Evolutionary conservation across 1,139 yeast species (phyloP).

Genomic region (Hansenula lynferdii): DNA sequence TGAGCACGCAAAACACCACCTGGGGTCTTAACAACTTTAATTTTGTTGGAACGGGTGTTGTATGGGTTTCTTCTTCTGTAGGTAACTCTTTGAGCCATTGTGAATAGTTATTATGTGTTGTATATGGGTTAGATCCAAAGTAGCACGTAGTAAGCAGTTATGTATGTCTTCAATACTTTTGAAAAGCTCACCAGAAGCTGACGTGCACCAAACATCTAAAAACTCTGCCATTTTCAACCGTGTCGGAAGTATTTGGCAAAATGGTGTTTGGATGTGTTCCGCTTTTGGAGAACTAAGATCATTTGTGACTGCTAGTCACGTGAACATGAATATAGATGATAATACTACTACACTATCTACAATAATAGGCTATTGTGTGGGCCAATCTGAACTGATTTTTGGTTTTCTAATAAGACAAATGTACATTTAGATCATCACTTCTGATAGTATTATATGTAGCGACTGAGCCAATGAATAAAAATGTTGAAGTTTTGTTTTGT

Average conservation of each 20-base stretch:
- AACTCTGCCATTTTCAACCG: neutral
- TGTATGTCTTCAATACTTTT: neutral
- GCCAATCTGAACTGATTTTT: too few relatives aligned
- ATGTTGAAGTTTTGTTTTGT: conserved; percentile 6
- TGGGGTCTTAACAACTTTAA: conserved; percentile 99
- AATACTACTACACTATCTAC: neutral
- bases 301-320: conserved; percentile 7
- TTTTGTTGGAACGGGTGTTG: conserved; percentile 99
- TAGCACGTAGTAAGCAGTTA: too few relatives aligned
- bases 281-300: neutral
- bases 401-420: conserved; percentile 13
- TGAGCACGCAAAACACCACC: conserved; percentile 98
- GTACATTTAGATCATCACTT: conserved; percentile 21
- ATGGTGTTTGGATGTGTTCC: neutral
- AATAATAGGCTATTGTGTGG: neutral
- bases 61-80: conserved; percentile 81
- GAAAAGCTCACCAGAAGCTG: neutral
- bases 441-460: conserved; percentile 6
- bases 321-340: neutral
- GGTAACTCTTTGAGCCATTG: conserved; percentile 78
- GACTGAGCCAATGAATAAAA: conserved; percentile 2
- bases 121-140: too few relatives aligned
- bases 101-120: neutral
- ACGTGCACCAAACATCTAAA: neutral
- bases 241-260: neutral